Evolutionary conservation across 805 yeast genomes (phyloP), one percentile per base, ranked within the genome.

Genomic region (Ogataea nonfermentans): DNA sequence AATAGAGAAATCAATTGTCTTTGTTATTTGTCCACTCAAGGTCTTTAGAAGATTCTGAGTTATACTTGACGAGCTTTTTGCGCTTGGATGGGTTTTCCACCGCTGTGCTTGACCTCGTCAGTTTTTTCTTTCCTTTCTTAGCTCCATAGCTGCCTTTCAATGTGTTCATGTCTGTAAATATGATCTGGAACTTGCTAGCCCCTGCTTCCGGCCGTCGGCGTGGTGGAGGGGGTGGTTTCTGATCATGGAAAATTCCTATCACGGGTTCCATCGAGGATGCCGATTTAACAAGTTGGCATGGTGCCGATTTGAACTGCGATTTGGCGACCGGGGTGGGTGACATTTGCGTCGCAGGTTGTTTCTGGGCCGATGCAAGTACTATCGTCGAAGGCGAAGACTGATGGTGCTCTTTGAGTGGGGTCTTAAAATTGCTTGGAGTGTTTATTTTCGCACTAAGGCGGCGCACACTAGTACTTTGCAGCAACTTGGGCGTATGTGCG

Each of bases 111-210:
- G 57, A 41, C 12, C 53, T 43, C 3, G 46, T 38, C 3, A 55
- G 41, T 13, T 48, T 41, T 28, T 46, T 45, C 25, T 47, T 43
- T 26, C 43, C 45, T 25, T 37, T 41, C 11, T 43, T 29, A 13
- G 43, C 42, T 3, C 48, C 49, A 40, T 49, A 42, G 25, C 35
- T 46, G n/a, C 56, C 56, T 31, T 44, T 52, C 31, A 55, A 29
- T 5, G 57, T 55, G 32, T 53, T 55, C 51, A 69, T 66, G 48
- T 70, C 75, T 4, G 73, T 59, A 36, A 71, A 63, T 3, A 70
- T 70, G 42, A 71, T 70, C 51, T 71, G 76, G 49, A 71, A 71
- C 51, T 67, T 67, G 48, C 67, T 67, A 63, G 67, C 61, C 10
- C 70, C 44, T 4, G 17, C 12, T 23, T 33, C 37, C 8, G 29